Conservation (phyloP, 495 filamentous ascomycete genomes). For the Xylaria telfairii region DNA sequence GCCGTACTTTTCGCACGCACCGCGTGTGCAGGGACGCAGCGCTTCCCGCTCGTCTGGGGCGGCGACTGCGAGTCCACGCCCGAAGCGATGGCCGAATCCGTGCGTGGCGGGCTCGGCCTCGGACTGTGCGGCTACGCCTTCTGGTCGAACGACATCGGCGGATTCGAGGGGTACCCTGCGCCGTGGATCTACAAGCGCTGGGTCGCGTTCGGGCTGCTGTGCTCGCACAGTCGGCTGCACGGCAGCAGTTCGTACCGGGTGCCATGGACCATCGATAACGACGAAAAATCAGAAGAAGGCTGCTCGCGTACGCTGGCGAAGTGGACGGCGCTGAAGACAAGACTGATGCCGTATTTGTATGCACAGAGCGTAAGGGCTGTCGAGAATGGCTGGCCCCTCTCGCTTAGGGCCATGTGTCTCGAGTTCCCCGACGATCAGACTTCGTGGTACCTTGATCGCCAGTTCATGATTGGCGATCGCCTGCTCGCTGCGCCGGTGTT, state of each 20-base stretch:
- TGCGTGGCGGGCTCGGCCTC: conserved; percentile 71
- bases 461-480: conserved; percentile 69
- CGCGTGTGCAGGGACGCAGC: conserved; percentile 70
- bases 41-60: conserved; percentile 69
- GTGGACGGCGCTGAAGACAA: conserved; percentile 66
- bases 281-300: conserved; percentile 50
- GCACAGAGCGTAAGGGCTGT: conserved; percentile 58
- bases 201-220: conserved; percentile 74
- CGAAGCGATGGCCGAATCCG: conserved; percentile 74
- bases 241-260: conserved; percentile 71
- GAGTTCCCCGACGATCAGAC: conserved; percentile 71
- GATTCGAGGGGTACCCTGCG: conserved; percentile 71
- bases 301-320: conserved; percentile 62
- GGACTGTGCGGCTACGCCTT: conserved; percentile 71
- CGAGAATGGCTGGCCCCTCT: conserved; percentile 56
- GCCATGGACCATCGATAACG: conserved; percentile 72
- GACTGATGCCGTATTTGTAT: conserved; percentile 68
- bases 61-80: conserved; percentile 77
- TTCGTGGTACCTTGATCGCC: conserved; percentile 66
- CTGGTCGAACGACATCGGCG: conserved; percentile 75
- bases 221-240: conserved; percentile 71
- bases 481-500: conserved; percentile 68
- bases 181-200: conserved; percentile 78
- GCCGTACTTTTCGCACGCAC: conserved; percentile 72
- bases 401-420: conserved; percentile 65